Percentiles rank a stretch among this genome's conserved stretches.
Conservation (phyloP, 352 stramenopile genomes). For the Globisporangium splendens region DNA sequence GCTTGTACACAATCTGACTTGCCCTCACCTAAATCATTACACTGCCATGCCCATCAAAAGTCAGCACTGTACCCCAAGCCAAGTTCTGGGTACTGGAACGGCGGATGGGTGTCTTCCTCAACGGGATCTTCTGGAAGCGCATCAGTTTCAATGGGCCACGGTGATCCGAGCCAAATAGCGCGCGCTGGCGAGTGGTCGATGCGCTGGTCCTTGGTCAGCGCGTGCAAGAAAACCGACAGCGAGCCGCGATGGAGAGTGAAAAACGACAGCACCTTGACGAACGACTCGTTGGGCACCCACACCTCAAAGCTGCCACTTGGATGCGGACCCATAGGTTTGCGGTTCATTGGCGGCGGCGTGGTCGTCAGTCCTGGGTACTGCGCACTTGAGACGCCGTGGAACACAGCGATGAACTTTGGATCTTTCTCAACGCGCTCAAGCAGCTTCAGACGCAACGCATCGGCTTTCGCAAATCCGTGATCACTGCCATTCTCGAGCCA, state of each 20-base stretch:
- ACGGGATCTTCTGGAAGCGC: slow-evolving; percentile 26
- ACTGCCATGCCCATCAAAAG: too few relatives aligned
- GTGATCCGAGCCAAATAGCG: slow-evolving; percentile 49
- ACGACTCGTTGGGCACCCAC: slow-evolving; percentile 61
- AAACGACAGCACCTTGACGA: slow-evolving; percentile 49
- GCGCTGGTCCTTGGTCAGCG: slow-evolving; percentile 54
- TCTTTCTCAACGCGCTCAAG: slow-evolving; percentile 37
- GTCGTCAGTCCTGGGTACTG: slow-evolving; percentile 28
- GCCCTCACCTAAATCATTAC: too few relatives aligned
- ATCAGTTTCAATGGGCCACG: slow-evolving; percentile 39
- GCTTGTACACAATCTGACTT: too few relatives aligned
- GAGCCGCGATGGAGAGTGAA: slow-evolving; percentile 61
- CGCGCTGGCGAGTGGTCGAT: slow-evolving; percentile 45
- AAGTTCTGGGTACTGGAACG: slow-evolving; percentile 55
- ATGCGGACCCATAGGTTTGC: slow-evolving; percentile 53
- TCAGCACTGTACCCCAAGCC: slow-evolving; percentile 44
- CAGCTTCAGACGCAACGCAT: slow-evolving; percentile 41
- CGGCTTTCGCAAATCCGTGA: slow-evolving; percentile 32
- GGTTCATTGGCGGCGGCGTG: slow-evolving; percentile 46
- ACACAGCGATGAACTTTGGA: slow-evolving; percentile 56
- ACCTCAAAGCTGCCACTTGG: slow-evolving; percentile 65
- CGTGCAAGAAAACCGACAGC: slow-evolving; percentile 61
- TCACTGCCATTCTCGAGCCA: slow-evolving; percentile 46
- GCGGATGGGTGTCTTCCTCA: slow-evolving; percentile 13
- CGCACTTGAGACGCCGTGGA: slow-evolving; percentile 33